phyloP scores from a whole-genome alignment of 352 stramenopile species.

The Phytopythium montanum region DNA sequence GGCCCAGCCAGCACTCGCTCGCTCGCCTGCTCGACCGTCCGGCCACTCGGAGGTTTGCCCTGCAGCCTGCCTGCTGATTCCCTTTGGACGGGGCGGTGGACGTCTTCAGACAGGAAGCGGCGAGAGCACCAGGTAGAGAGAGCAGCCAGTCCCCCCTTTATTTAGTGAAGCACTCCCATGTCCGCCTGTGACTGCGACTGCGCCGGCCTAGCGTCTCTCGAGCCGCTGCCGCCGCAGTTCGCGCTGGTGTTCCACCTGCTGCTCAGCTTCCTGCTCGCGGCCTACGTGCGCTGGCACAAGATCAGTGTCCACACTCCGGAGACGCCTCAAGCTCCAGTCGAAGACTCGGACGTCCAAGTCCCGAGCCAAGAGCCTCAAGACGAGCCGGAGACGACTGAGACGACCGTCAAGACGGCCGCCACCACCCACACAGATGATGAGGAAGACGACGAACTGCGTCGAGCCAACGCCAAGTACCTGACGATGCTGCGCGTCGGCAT shows the following conservation, averaged over 20 bases:
- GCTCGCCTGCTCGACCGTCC: background rate
- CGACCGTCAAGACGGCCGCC: background rate
- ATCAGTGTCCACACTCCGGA: slow-evolving; percentile 17
- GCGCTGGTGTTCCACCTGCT: slow-evolving; percentile 36
- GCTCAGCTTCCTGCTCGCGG: slow-evolving; percentile 38
- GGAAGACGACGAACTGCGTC: slow-evolving; percentile 8
- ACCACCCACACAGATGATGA: background rate
- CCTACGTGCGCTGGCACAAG: slow-evolving; percentile 37
- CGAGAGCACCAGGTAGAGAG: background rate
- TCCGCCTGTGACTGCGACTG: slow-evolving; percentile 10
- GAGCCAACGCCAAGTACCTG: slow-evolving; percentile 52
- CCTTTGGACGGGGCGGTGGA: background rate
- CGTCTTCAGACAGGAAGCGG: no score
- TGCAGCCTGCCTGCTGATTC: background rate
- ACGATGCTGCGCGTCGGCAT: slow-evolving; percentile 81
- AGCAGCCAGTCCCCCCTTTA: background rate
- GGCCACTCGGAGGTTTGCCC: background rate
- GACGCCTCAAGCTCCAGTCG: slow-evolving; percentile 13
- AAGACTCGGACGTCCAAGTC: background rate
- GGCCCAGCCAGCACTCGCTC: background rate
- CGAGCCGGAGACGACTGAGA: slow-evolving; percentile 1
- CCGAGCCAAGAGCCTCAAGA: slow-evolving; percentile 2
- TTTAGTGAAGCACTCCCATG: background rate
- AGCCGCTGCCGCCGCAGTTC: slow-evolving; percentile 11
- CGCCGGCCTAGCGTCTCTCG: slow-evolving; percentile 6